Evolutionary conservation across 1,284 basidiomycete species (phyloP), one percentile per base, ranked within the genome.

Genomic region (Neolentinus lepideus): DNA sequence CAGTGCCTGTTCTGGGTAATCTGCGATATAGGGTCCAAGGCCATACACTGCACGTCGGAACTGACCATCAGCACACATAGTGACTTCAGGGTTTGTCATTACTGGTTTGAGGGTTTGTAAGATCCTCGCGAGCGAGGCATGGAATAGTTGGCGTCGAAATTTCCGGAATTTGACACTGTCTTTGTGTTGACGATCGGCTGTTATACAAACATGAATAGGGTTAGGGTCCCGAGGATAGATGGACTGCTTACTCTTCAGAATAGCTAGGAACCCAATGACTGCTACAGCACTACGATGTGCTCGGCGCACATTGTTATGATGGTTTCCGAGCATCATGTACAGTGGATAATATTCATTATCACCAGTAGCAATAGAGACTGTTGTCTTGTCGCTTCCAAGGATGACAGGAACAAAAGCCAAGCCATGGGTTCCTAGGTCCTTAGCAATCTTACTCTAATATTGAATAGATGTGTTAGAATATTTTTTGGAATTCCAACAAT

Each of bases 1-100:
- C 0, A 66, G 38, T 0, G 55, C 61, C 52, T 69, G 68, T 52
- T 69, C 65, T 1, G 66, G 66, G 53, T 69, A 69, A 47, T 69
- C 67, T 1, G 64, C 63, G 22, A 69, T 66, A 52, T 66, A 66
- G 2, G 65, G 64, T 2, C 64, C 67, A 25, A 69, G 33, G 4
- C 63, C 60, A 54, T 62, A 67, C 11, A 69, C 61, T 1, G 57
- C 56, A 1, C 54, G 52, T 3, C 59, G 55, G 47, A 53, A 67
- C 38, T 68, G 62, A 2, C 58, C 59, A 51, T 69, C 66, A 2
- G 56, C 21, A 52, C 67, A 69, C 2, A 33, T 56, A 0, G 60
- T 50, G 1, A 67, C 52, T 14, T 65, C 59, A 3, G 63, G 64
- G 0, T 25, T 57, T 21, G 56, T 57, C 62, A 68, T 68, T 6